phyloP scores from a whole-genome alignment of 2,329 filamentous ascomycete genomes.

The Colletotrichum sp. region DNA sequence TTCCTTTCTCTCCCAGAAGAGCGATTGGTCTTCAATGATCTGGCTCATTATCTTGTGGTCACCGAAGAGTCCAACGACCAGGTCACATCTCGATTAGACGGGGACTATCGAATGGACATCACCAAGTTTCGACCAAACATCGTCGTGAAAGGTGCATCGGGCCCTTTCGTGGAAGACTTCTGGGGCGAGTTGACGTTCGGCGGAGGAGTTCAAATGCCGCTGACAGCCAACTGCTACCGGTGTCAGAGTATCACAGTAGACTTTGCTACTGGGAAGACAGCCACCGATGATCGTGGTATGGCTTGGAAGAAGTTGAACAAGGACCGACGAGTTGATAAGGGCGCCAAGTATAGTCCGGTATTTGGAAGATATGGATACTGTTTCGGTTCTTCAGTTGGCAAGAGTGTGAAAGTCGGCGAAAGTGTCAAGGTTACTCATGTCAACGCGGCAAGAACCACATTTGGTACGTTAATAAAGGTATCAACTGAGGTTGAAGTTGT shows the following conservation, averaged over 20 bases:
- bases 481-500: background rate
- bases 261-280: background rate
- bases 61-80: conserved; percentile 74
- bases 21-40: conserved; percentile 74
- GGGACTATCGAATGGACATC: background rate
- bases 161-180: background rate
- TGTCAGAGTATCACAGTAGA: conserved; percentile 9
- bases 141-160: background rate
- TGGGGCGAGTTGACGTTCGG: background rate
- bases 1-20: conserved; percentile 34
- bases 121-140: background rate
- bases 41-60: conserved; percentile 75
- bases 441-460: background rate
- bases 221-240: background rate
- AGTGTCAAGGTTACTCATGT: background rate
- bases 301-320: conserved; percentile 8
- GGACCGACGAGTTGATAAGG: background rate
- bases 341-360: background rate
- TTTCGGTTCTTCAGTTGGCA: background rate
- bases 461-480: background rate
- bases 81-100: conserved; percentile 25
- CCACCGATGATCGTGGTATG: background rate
- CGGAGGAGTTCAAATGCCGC: background rate
- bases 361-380: conserved; percentile 2
- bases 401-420: background rate